Percentiles rank a stretch among this genome's conserved stretches.
phyloP scores from a whole-genome alignment of 495 filamentous ascomycete genomes.

The Cairneyella variabilis region DNA sequence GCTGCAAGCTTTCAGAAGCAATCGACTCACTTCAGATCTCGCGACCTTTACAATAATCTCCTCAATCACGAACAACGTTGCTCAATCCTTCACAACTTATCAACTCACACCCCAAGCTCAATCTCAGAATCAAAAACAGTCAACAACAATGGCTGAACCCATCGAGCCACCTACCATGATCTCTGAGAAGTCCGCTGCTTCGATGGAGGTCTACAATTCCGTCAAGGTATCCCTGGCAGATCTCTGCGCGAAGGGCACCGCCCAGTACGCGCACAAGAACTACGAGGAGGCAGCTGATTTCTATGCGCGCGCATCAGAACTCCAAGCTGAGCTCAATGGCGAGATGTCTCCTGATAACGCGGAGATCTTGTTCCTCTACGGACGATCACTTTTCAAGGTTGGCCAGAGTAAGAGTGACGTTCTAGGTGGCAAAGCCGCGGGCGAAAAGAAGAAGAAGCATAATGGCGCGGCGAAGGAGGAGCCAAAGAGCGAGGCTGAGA shows the following conservation, averaged over 20 bases:
- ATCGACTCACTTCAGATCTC: not conserved
- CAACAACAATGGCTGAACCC: slow-evolving; percentile 19
- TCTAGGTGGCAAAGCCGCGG: slow-evolving; percentile 72
- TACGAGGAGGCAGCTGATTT: slow-evolving; percentile 78
- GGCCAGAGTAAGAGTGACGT: slow-evolving; percentile 94
- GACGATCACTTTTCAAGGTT: slow-evolving; percentile 86
- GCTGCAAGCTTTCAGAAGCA: not conserved
- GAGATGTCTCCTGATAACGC: slow-evolving; percentile 87
- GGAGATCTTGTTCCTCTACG: slow-evolving; percentile 89
- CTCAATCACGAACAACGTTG: too few species aligned
- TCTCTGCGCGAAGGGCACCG: slow-evolving; percentile 49
- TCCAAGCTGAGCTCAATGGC: slow-evolving; percentile 88
- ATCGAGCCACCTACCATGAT: slow-evolving; percentile 19
- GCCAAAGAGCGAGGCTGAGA: slow-evolving; percentile 27
- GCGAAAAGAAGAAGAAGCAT: slow-evolving; percentile 44
- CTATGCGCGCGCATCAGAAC: slow-evolving; percentile 81
- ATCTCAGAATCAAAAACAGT: not conserved
- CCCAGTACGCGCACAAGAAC: slow-evolving; percentile 76
- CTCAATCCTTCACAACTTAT: too few species aligned
- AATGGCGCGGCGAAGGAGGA: slow-evolving; percentile 31
- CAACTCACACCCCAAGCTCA: slow-evolving; percentile 5
- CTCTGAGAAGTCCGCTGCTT: slow-evolving; percentile 9
- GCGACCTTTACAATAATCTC: not conserved
- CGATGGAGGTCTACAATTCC: slow-evolving; percentile 23
- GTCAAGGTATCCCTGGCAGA: slow-evolving; percentile 55